Percentiles rank a stretch among this genome's conserved stretches.
phyloP scores from a whole-genome alignment of 108 stramenopile species.

The Pinguiococcus pyrenoidosus region DNA sequence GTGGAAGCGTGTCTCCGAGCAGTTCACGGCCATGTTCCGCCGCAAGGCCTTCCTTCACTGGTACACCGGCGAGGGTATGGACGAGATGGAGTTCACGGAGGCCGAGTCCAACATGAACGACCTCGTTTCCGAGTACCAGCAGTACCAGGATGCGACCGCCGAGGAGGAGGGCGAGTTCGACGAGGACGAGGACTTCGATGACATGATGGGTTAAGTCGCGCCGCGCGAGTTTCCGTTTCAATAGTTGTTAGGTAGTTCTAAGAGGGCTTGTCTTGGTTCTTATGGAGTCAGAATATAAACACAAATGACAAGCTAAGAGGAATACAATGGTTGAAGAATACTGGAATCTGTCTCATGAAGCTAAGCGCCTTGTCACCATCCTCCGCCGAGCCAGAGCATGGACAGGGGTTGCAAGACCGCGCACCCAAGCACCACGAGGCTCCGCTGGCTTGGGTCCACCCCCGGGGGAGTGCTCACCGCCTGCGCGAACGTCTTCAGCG shows the following conservation, averaged over 20 bases:
- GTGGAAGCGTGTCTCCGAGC: conserved; percentile 63
- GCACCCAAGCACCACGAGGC: too few species aligned
- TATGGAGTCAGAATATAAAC: too few species aligned
- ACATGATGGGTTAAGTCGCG: conserved; percentile 23
- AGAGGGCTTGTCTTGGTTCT: too few species aligned
- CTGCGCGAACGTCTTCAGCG: conserved; percentile 13
- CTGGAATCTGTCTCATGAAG: too few species aligned
- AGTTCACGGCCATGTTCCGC: conserved; percentile 74
- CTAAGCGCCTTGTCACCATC: too few species aligned
- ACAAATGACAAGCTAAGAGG: too few species aligned
- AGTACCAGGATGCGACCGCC: conserved; percentile 78
- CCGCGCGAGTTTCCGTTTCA: too few species aligned
- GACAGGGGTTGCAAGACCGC: too few species aligned
- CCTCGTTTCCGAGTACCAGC: conserved; percentile 86
- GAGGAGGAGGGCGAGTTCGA: conserved; percentile 54
- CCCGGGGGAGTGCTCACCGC: conserved; percentile 10
- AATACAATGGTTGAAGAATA: too few species aligned
- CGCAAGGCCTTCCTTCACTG: conserved; percentile 75
- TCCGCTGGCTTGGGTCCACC: too few species aligned
- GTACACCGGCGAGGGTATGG: conserved; percentile 64
- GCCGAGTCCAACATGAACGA: conserved; percentile 90
- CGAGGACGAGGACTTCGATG: conserved; percentile 39
- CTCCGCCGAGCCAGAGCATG: too few species aligned
- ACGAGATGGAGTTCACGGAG: conserved; percentile 89
- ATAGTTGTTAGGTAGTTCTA: too few species aligned